Evolutionary conservation across 176 grass and related monocot genomes (phyloP).

Genomic region (Eremochloa ophiuroides): DNA sequence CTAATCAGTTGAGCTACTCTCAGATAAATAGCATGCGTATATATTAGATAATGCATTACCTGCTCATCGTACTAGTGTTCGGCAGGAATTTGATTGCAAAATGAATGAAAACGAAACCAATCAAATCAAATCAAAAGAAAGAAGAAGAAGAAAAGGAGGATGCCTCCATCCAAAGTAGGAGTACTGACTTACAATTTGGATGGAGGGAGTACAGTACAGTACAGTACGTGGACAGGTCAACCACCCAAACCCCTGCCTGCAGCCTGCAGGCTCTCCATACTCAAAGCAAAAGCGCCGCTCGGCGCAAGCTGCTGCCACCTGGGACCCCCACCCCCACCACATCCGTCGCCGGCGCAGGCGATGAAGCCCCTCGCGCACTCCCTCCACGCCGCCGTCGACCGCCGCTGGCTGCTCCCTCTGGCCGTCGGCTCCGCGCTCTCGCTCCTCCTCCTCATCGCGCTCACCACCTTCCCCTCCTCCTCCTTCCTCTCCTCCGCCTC

Average conservation of each 20-base stretch:
- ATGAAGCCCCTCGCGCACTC: slow-evolving; percentile 34
- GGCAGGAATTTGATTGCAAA: too few relatives aligned
- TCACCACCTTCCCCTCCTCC: slow-evolving; percentile 32
- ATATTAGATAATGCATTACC: too few relatives aligned
- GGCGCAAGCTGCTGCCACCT: neutral
- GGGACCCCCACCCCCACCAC: neutral
- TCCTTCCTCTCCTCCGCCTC: slow-evolving; percentile 15
- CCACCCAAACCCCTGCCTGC: neutral
- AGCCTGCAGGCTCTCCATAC: neutral
- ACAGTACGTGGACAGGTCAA: neutral
- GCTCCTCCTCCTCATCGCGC: slow-evolving; percentile 29
- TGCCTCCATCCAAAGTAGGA: too few relatives aligned
- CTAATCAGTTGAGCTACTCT: too few relatives aligned
- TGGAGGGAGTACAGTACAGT: too few relatives aligned
- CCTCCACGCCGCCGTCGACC: slow-evolving; percentile 35
- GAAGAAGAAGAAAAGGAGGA: too few relatives aligned
- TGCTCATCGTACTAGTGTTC: too few relatives aligned
- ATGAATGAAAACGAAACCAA: too few relatives aligned
- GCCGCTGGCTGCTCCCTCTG: slow-evolving; percentile 45
- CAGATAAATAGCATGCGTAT: too few relatives aligned
- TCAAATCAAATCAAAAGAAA: too few relatives aligned
- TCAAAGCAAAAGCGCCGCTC: too few relatives aligned
- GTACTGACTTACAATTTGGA: too few relatives aligned
- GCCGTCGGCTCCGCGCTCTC: slow-evolving; percentile 38
- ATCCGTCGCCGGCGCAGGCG: neutral